phyloP scores from a whole-genome alignment of 2,329 filamentous ascomycete genomes.

The Trichoderma lentiforme region DNA sequence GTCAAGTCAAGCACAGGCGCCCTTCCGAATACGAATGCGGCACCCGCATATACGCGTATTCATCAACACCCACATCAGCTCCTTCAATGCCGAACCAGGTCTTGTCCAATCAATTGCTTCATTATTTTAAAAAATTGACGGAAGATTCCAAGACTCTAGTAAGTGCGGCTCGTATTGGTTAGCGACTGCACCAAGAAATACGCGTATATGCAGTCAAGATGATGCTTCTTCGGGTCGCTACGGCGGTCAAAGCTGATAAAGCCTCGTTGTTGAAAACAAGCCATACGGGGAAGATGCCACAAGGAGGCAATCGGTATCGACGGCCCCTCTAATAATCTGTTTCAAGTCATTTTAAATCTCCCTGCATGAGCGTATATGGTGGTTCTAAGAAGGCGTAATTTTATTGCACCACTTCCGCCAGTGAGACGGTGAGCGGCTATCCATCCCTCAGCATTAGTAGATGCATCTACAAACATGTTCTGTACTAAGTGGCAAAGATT shows the following conservation, averaged over 20 bases:
- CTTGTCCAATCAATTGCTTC: neutral
- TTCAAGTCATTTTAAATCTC: neutral
- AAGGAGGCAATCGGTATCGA: neutral
- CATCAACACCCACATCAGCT: neutral
- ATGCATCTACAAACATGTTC: neutral
- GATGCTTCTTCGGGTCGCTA: neutral
- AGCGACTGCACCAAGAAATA: neutral
- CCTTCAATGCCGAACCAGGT: neutral
- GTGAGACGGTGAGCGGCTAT: neutral
- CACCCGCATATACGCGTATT: slow-evolving; percentile 1
- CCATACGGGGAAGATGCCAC: neutral
- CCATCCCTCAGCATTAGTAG: neutral
- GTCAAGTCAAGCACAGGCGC: neutral
- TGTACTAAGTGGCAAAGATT: neutral
- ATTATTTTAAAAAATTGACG: neutral
- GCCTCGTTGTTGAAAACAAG: neutral
- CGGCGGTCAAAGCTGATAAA: slow-evolving; percentile 1
- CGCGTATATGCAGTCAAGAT: neutral
- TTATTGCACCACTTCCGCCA: neutral
- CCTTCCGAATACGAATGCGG: slow-evolving; percentile 14
- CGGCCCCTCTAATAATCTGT: neutral
- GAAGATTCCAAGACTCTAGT: neutral
- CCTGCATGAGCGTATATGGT: neutral
- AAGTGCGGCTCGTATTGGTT: neutral
- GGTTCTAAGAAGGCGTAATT: neutral